phyloP scores from a whole-genome alignment of 371 early-diverging fungal genomes.

The Mucor saturninus region DNA sequence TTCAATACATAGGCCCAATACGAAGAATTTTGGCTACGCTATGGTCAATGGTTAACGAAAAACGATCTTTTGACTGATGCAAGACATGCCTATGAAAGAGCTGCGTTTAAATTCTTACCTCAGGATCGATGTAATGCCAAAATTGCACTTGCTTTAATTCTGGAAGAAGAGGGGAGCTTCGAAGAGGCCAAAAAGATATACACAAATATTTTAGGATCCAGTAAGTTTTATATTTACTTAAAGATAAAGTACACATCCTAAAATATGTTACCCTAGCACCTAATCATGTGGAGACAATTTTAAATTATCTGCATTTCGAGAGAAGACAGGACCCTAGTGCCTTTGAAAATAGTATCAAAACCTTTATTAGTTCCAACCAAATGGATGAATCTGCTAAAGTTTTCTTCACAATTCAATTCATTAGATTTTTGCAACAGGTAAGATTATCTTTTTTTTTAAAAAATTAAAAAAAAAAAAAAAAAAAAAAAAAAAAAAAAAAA shows the following conservation, averaged over 20 bases:
- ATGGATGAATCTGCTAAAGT: conserved; percentile 50
- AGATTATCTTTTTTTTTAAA: background rate
- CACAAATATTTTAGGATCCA: conserved; percentile 40
- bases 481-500: background rate
- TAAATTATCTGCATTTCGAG: conserved; percentile 61
- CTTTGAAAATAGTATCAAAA: conserved; percentile 45
- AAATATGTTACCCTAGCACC: conserved; percentile 40
- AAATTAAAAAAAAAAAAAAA: background rate
- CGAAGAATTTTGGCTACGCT: conserved; percentile 73
- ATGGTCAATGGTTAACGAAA: conserved; percentile 52
- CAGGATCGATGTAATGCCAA: conserved; percentile 44
- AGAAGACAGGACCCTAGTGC: conserved; percentile 48
- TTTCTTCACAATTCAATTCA: conserved; percentile 53
- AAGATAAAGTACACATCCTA: background rate
- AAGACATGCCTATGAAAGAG: conserved; percentile 43
- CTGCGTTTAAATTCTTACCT: conserved; percentile 37
- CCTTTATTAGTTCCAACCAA: conserved; percentile 36
- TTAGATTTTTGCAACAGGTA: conserved; percentile 48
- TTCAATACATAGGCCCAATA: conserved; percentile 56
- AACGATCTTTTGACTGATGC: conserved; percentile 36
- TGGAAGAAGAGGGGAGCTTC: conserved; percentile 58
- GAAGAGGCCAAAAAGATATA: conserved; percentile 57
- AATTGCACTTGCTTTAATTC: conserved; percentile 56
- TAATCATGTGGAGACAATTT: conserved; percentile 60
- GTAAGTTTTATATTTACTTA: conserved; percentile 30